Percentiles rank a stretch among this genome's conserved stretches.
Conservation (phyloP, 768 basidiomycete genomes). For the Trametes meyenii region DNA sequence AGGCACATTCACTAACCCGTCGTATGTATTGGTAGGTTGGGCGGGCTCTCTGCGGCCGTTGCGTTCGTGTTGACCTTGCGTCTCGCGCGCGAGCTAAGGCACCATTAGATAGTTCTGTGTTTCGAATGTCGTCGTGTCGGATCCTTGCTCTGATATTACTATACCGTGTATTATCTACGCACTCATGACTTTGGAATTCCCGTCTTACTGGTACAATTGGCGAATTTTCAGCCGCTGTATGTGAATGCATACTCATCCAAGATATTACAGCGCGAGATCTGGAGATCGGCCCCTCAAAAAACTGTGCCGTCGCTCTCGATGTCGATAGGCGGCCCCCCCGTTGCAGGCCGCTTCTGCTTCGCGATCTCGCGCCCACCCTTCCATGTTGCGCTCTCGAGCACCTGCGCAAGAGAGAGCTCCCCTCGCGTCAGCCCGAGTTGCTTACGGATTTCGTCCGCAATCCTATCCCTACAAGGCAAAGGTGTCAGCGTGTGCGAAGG, state of each 20-base stretch:
- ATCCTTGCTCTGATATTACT: background rate
- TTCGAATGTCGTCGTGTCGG: background rate
- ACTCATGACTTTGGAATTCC: background rate
- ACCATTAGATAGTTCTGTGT: slow-evolving; percentile 21
- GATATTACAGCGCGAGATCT: too few species aligned
- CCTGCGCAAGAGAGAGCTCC: slow-evolving; percentile 78
- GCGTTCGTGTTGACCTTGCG: slow-evolving; percentile 59
- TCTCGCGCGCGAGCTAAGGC: slow-evolving; percentile 55
- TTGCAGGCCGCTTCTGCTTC: slow-evolving; percentile 67
- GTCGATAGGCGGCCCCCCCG: slow-evolving; percentile 84
- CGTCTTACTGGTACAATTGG: background rate
- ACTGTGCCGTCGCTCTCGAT: slow-evolving; percentile 86
- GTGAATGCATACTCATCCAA: too few species aligned
- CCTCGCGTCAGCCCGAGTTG: slow-evolving; percentile 53
- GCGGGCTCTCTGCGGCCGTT: slow-evolving; percentile 55
- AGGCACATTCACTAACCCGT: background rate
- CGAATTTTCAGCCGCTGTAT: too few species aligned
- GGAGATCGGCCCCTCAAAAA: slow-evolving; percentile 44
- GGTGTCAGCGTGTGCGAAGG: background rate
- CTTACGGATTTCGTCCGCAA: slow-evolving; percentile 68
- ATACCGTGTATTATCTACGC: background rate
- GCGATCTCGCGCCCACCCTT: slow-evolving; percentile 95
- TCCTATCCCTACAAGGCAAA: slow-evolving; percentile 63
- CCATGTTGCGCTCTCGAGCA: slow-evolving; percentile 96
- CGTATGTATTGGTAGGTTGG: slow-evolving; percentile 43